Evolutionary conservation across 2,329 filamentous ascomycete species (phyloP), one percentile per base, ranked within the genome.

Genomic region (Zymoseptoria tritici): DNA sequence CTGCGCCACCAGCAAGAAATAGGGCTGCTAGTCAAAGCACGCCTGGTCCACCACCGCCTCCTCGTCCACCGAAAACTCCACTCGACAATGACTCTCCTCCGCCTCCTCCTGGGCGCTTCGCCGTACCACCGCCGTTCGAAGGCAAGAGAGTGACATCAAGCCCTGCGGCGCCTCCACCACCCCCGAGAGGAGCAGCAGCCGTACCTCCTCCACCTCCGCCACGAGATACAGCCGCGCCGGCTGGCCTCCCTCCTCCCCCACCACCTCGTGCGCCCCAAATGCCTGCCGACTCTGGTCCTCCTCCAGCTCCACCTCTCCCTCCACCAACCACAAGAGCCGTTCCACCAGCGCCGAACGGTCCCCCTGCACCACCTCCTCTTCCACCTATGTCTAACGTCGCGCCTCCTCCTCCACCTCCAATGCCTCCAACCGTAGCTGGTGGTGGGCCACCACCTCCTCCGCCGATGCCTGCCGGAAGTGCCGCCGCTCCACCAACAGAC

Each of bases 61-160:
- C 77, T 24, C 76, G 80, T 16, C 78, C 80, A 19, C 75, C 79
- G 1, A 81, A 81, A 68, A 77, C 76, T 52, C 78, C 79, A 1
- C 77, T 90, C 56, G 87, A 90, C 49, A 87, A 90, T 49, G 78
- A 83, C 53, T 60, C 60, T 19, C 62, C 57, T 19, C 61, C 57
- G 19, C 59, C 62, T 24, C 60, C 65, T 21, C 46, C 60, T 11
- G 42, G 57, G 19, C 87, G 80, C 65, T 91, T 90, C 69, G 84
- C 83, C 36, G 90, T 96, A 5, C 91, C 92, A 58, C 91, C 92
- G 6, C 85, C 90, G 2, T 95, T 95, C 69, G 71, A 82, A 54
- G 87, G 88, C 52, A 84, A 87, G 63, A 78, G 84, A 29, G 67
- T 75, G 31, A 78, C 81, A 3, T 81, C 80, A 51, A 79, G 80